These are phyloP conservation scores for Cenococcum geophilum DNA, from an alignment of 495 filamentous ascomycete species.

Conservation along the genomic window DNA sequence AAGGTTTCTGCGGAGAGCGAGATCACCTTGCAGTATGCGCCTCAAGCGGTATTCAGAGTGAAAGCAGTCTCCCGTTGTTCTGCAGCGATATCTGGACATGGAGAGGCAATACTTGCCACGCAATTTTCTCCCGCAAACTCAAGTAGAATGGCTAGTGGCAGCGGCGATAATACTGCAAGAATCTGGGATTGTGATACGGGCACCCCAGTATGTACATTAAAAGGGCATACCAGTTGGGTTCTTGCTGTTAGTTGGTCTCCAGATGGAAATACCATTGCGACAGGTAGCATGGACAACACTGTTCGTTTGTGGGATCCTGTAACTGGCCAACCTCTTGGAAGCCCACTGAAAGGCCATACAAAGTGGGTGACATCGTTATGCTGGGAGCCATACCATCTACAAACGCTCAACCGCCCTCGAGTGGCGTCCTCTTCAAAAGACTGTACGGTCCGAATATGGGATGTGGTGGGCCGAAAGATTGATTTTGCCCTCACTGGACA, in stretches of 20 bases:
- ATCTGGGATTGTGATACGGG: conserved; percentile 96
- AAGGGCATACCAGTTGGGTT: conserved; percentile 92
- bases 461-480: conserved; percentile 67
- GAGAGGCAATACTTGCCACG: conserved; percentile 80
- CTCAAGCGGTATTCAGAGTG: conserved; percentile 91
- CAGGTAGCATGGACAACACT: conserved; percentile 89
- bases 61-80: conserved; percentile 86
- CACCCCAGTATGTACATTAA: conserved; percentile 80
- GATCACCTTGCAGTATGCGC: conserved; percentile 73
- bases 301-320: conserved; percentile 86
- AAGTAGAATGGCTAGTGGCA: conserved; percentile 77
- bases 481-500: conserved; percentile 82
- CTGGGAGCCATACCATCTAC: conserved; percentile 93
- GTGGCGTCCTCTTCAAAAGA: conserved; percentile 89
- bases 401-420: conserved; percentile 64
- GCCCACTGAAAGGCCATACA: conserved; percentile 77
- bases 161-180: conserved; percentile 84
- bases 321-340: conserved; percentile 69
- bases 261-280: conserved; percentile 74
- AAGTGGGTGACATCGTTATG: conserved; percentile 84
- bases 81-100: conserved; percentile 83
- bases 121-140: conserved; percentile 82
- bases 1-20: conserved; percentile 65
- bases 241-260: conserved; percentile 81
- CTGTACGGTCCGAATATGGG: conserved; percentile 82